phyloP scores from a whole-genome alignment of 805 yeast genomes.

The Nakazawaea ishiwadae region DNA sequence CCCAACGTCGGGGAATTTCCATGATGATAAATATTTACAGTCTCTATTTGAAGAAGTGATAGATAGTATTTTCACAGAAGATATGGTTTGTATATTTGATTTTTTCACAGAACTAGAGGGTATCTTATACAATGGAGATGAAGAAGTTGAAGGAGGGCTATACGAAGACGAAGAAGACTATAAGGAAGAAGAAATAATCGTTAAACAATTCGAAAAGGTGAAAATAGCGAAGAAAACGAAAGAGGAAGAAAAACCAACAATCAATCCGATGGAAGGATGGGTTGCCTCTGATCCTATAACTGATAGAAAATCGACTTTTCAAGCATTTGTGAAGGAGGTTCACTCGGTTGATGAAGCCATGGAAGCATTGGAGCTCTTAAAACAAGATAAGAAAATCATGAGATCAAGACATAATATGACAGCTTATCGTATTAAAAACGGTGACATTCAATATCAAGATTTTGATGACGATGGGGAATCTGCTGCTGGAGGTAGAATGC shows the following conservation, averaged over 20 bases:
- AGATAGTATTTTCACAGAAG: slow-evolving; percentile 47
- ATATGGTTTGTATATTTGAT: slow-evolving; percentile 77
- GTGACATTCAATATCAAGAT: slow-evolving; percentile 58
- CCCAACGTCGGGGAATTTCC: slow-evolving; percentile 21
- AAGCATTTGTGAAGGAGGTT: slow-evolving; percentile 68
- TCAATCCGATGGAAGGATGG: slow-evolving; percentile 70
- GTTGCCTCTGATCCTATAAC: slow-evolving; percentile 64
- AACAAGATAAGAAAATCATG: slow-evolving; percentile 60
- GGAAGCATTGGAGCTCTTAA: slow-evolving; percentile 43
- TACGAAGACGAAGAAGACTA: slow-evolving; percentile 12
- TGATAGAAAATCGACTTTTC: slow-evolving; percentile 83
- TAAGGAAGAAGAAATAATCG: slow-evolving; percentile 21
- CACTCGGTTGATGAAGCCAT: slow-evolving; percentile 65
- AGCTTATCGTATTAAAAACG: slow-evolving; percentile 74
- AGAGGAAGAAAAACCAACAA: neutral
- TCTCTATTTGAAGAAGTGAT: slow-evolving; percentile 45
- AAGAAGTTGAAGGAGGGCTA: slow-evolving; percentile 19
- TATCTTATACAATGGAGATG: slow-evolving; percentile 35
- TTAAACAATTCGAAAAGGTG: slow-evolving; percentile 5
- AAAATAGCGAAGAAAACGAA: slow-evolving; percentile 3
- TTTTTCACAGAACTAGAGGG: slow-evolving; percentile 64
- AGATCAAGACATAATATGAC: slow-evolving; percentile 77
- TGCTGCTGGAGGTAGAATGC: slow-evolving; percentile 87
- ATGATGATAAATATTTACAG: slow-evolving; percentile 40
- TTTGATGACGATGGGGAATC: slow-evolving; percentile 97